A percentile compares a stretch with the other conserved stretches of the same genome.
Conservation (phyloP, 352 stramenopile genomes). For the Pythium brassicae region DNA sequence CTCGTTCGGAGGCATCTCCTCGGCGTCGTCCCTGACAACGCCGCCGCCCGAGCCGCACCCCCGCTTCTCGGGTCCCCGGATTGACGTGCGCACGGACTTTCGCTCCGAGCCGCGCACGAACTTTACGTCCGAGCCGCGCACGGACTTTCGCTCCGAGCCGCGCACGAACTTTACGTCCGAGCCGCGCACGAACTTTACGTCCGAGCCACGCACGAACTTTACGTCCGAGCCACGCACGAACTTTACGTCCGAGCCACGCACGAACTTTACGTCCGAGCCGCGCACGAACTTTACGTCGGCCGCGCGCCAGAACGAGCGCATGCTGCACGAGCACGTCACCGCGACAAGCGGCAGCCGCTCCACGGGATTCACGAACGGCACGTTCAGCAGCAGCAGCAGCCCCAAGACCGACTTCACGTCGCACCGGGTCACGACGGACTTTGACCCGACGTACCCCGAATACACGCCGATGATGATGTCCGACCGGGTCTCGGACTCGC, state of each 20-base stretch:
- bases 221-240: constrained; percentile 1
- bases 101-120: no score
- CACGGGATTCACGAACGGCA: constrained; percentile 19
- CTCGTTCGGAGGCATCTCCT: background rate
- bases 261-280: background rate
- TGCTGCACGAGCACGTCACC: background rate
- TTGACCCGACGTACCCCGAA: constrained; percentile 2
- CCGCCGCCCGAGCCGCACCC: no score
- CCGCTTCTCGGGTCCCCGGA: no score
- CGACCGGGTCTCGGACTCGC: constrained; percentile 1
- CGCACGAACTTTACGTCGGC: constrained; percentile 2
- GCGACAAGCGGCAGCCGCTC: background rate
- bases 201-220: no score
- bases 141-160: background rate
- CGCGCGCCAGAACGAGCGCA: background rate
- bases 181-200: no score
- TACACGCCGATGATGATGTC: constrained; percentile 2
- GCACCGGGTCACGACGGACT: background rate
- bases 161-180: background rate
- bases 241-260: background rate
- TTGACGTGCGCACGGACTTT: no score
- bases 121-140: background rate
- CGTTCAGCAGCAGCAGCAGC: constrained; percentile 9
- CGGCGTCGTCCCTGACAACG: constrained; percentile 7
- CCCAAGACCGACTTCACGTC: constrained; percentile 4